These are phyloP conservation scores for Laguncularia racemosa DNA, from an alignment of 345 rosid genomes.

Conservation along the genomic window DNA sequence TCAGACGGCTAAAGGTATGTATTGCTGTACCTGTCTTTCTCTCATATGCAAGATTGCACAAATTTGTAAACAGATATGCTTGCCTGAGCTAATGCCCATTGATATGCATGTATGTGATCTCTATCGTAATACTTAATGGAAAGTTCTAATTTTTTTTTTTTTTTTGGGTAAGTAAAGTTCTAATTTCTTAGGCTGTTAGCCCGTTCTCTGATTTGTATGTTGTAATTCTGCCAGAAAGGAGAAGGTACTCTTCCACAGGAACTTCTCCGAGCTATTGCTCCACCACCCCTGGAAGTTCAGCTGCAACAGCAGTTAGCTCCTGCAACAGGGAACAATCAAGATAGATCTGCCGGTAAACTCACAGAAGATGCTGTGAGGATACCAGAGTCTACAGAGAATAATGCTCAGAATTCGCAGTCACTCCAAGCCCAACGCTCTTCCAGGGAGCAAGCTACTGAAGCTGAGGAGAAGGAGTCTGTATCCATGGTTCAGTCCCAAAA, in stretches of 20 bases:
- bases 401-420: constrained; percentile 37
- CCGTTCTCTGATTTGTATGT: no score
- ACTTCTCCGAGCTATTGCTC: constrained; percentile 85
- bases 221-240: constrained; percentile 57
- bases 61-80: no score
- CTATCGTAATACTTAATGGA: no score
- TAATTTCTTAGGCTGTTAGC: no score
- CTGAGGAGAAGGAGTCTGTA: constrained; percentile 52
- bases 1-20: constrained; percentile 86
- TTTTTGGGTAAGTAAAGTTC: no score
- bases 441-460: constrained; percentile 55
- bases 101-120: no score
- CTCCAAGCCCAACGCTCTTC: constrained; percentile 30
- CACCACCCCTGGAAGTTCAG: constrained; percentile 85
- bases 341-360: constrained; percentile 46
- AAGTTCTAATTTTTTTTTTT: no score
- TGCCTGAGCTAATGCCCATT: no score
- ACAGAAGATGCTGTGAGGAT: constrained; percentile 52
- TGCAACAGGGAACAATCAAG: constrained; percentile 50
- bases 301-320: constrained; percentile 45
- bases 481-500: constrained; percentile 36
- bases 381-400: constrained; percentile 52
- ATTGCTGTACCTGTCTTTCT: constrained; percentile 7
- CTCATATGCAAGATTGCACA: constrained; percentile 2
- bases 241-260: constrained; percentile 89